Conservation (phyloP, 306 rosid genomes). For the Biancaea sappan region DNA sequence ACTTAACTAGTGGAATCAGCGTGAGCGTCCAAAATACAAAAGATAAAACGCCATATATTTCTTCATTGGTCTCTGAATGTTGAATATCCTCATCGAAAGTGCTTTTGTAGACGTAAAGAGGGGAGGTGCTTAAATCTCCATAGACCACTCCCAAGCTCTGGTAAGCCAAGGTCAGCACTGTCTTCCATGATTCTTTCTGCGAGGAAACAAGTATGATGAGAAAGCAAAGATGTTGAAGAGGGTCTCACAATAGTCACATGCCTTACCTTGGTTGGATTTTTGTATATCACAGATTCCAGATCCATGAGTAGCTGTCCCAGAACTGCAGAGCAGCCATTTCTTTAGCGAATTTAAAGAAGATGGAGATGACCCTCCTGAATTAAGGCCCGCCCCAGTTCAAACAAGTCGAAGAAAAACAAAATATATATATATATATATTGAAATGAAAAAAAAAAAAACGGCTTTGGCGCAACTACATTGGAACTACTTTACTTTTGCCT, state of each 20-base stretch:
- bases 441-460: conserved; percentile 29
- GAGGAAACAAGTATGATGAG: conserved; percentile 13
- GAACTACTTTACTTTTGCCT: neutral
- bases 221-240: conserved; percentile 34
- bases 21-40: conserved; percentile 96
- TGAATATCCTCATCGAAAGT: conserved; percentile 89
- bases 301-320: conserved; percentile 58
- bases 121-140: conserved; percentile 95
- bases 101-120: conserved; percentile 87
- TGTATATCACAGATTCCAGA: conserved; percentile 63
- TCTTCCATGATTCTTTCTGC: conserved; percentile 92
- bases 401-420: conserved; percentile 35
- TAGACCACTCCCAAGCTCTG: conserved; percentile 97
- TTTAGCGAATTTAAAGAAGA: conserved; percentile 33
- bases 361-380: conserved; percentile 39
- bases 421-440: no score
- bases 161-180: conserved; percentile 78
- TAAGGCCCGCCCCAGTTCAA: conserved; percentile 47
- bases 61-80: conserved; percentile 91
- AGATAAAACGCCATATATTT: conserved; percentile 86
- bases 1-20: conserved; percentile 75
- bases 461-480: conserved; percentile 25
- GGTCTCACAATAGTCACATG: conserved; percentile 16
- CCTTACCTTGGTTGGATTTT: conserved; percentile 68
- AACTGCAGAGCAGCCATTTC: conserved; percentile 45